A percentile compares a stretch with the other conserved stretches of the same genome.
These are phyloP conservation scores for Pichia sp. DNA, from an alignment of 1,139 yeast genomes.

Conservation along the genomic window DNA sequence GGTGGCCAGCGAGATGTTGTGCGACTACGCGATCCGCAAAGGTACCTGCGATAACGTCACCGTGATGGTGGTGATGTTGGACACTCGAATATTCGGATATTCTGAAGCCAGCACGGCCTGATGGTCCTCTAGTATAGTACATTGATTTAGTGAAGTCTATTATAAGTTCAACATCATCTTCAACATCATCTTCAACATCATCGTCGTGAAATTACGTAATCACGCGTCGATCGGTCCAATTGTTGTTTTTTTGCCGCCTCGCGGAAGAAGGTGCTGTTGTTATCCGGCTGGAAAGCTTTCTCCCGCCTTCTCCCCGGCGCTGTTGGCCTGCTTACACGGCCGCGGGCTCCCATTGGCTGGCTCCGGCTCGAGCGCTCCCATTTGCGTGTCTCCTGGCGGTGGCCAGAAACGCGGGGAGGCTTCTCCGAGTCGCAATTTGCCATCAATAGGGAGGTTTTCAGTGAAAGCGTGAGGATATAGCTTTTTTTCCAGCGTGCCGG, in stretches of 20 bases:
- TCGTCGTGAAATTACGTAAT: not conserved
- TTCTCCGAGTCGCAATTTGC: conserved; percentile 12
- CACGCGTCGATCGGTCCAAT: not conserved
- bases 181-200: too few relatives aligned
- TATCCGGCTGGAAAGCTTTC: conserved; percentile 2
- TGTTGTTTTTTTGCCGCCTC: not conserved
- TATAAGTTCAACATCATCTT: too few relatives aligned
- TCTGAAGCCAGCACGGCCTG: not conserved
- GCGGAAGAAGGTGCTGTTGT: conserved; percentile 3
- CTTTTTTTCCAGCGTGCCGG: not conserved
- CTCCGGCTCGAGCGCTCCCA: not conserved
- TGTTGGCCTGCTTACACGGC: not conserved
- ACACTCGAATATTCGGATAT: conserved; percentile 39
- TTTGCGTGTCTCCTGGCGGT: not conserved
- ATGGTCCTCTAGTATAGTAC: too few relatives aligned
- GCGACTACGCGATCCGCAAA: conserved; percentile 71
- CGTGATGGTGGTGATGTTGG: conserved; percentile 76
- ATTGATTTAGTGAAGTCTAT: too few relatives aligned
- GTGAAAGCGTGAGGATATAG: not conserved
- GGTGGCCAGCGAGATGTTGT: conserved; percentile 63
- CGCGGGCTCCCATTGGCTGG: conserved; percentile 1
- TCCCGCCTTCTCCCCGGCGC: not conserved
- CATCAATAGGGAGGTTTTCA: not conserved
- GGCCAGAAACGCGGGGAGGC: conserved; percentile 7
- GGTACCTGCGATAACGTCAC: conserved; percentile 91